A percentile compares a stretch with the other conserved stretches of the same genome.
phyloP scores from a whole-genome alignment of 1,139 yeast species.

The Diutina sp. region DNA sequence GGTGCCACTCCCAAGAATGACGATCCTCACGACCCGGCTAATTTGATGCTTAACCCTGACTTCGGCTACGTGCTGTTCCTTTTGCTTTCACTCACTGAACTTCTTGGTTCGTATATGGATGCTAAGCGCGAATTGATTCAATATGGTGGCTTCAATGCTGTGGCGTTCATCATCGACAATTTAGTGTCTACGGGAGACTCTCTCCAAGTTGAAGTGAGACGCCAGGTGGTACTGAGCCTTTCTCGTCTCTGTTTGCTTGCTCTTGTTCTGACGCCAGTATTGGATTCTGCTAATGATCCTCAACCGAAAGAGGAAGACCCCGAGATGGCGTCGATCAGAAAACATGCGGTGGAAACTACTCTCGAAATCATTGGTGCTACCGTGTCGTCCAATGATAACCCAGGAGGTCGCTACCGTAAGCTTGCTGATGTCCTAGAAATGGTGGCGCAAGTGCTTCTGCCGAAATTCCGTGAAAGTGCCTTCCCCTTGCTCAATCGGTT shows the following conservation, averaged over 20 bases:
- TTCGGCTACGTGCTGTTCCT: constrained; percentile 60
- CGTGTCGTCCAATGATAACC: constrained; percentile 11
- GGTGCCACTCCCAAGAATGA: neutral
- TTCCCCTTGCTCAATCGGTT: constrained; percentile 32
- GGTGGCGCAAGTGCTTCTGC: constrained; percentile 24
- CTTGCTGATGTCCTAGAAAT: constrained; percentile 47
- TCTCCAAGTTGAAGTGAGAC: constrained; percentile 9
- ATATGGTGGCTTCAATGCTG: neutral
- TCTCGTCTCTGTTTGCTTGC: constrained; percentile 46
- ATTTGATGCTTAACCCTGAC: constrained; percentile 20
- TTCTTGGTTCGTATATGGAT: constrained; percentile 65
- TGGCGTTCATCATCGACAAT: neutral
- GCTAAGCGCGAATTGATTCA: constrained; percentile 70
- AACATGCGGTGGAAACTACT: constrained; percentile 61
- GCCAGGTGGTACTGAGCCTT: constrained; percentile 32
- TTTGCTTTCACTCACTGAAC: constrained; percentile 55
- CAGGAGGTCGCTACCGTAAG: constrained; percentile 36
- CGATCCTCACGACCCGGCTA: neutral
- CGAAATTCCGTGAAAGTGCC: constrained; percentile 29
- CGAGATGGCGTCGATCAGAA: constrained; percentile 60
- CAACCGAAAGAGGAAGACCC: constrained; percentile 46
- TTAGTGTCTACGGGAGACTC: neutral
- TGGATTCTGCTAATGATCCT: constrained; percentile 26
- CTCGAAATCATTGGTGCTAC: constrained; percentile 49
- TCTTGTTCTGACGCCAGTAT: constrained; percentile 40